These are phyloP conservation scores for Helenozyma baotianmanensis DNA, from an alignment of 805 yeast species.

Conservation along the genomic window DNA sequence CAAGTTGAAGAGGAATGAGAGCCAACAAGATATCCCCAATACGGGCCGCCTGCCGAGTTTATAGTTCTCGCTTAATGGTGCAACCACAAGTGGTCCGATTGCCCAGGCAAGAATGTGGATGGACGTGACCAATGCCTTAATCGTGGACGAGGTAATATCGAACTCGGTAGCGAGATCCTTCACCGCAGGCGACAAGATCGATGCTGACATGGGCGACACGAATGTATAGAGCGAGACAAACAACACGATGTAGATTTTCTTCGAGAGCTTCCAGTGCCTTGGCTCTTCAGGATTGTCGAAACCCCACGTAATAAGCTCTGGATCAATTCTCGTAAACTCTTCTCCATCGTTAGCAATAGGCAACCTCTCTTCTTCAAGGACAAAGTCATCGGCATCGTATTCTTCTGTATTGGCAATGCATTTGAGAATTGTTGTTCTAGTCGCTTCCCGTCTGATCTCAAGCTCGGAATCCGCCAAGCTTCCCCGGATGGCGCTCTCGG, in stretches of 20 bases:
- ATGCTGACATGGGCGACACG: conserved; percentile 39
- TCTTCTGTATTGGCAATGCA: conserved; percentile 12
- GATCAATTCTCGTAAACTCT: conserved; percentile 30
- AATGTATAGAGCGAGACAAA: conserved; percentile 34
- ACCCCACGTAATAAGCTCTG: conserved; percentile 36
- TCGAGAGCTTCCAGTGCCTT: conserved; percentile 26
- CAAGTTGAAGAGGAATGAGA: conserved; percentile 29
- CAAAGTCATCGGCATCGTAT: conserved; percentile 1
- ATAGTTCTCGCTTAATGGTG: conserved; percentile 37
- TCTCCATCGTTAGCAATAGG: conserved; percentile 28
- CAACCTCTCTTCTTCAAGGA: conserved; percentile 14
- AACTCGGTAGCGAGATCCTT: conserved; percentile 25
- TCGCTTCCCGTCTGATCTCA: conserved; percentile 24
- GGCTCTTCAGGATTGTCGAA: conserved; percentile 31
- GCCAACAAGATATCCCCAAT: conserved; percentile 31
- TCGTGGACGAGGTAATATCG: conserved; percentile 19
- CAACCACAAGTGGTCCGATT: conserved; percentile 34
- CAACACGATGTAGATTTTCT: conserved; percentile 19
- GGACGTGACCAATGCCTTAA: conserved; percentile 30
- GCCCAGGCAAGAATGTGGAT: conserved; percentile 39
- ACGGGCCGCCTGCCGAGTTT: conserved; percentile 32
- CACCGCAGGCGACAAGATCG: conserved; percentile 36
- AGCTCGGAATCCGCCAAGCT: conserved; percentile 27
- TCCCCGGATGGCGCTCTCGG: conserved; percentile 31
- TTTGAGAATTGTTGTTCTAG: conserved; percentile 27